Evolutionary conservation across 2,329 filamentous ascomycete genomes (phyloP), one percentile per base, ranked within the genome.

Genomic region (Chrysosporium keratinophilum): DNA sequence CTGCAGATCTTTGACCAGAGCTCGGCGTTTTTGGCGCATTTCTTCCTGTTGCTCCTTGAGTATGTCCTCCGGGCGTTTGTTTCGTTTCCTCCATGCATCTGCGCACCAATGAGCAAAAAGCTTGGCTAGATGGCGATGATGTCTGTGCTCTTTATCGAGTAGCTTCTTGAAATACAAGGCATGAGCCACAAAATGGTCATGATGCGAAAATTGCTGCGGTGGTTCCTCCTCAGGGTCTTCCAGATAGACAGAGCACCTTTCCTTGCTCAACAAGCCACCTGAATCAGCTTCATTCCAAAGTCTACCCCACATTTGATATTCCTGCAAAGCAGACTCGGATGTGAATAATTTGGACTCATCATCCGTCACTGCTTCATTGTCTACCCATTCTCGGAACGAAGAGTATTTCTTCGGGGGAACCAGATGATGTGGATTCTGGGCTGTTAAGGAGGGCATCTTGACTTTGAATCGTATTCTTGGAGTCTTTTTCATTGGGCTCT

Each of bases 151-250:
- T 54, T 82, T 80, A 2, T 84, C 71, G 72, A 97, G 80, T 35
- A 97, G 76, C 62, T 83, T 86, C 46, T 87, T 82, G 61, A 97
- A 91, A 61, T 90, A 85, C 11, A 84, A 65, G 55, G 86, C 84
- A 57, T 95, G 90, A 45, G 84, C 83, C 44, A 86, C 76, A 51
- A 97, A 77, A 65, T 97, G 87, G 64, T 97, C 90, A 64, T 82
- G 79, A 61, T 94, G 89, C n/a, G 85, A 83, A 75, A 88, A 97
- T 63, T 93, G 88, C 50, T 79, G 78, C 0, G 82, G 79, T 0
- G 87, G 87, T 62, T 94, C 86, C 54, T 87, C 83, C 56, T 78
- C 77, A 11, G 81, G 75, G 58, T 93, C 87, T 0, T 87, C 86
- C 15, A 83, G 77, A 61, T 87, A 93, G 20, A 84, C 72, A 1